Percentiles rank a stretch among this genome's conserved stretches.
These are phyloP conservation scores for Pisolithus orientalis DNA, from an alignment of 768 basidiomycete species.

Conservation along the genomic window DNA sequence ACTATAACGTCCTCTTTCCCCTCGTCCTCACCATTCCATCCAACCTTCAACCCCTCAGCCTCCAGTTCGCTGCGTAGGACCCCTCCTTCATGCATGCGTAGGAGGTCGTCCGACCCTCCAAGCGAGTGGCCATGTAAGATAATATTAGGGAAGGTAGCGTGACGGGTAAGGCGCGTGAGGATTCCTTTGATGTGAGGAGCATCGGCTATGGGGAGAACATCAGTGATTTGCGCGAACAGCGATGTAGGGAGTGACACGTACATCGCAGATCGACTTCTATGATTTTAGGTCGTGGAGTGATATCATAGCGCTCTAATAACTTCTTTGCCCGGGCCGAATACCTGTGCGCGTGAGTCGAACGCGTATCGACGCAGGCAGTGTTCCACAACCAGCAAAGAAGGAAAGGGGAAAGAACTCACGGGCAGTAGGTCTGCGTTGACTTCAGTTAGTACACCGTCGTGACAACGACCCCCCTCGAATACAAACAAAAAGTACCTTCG, in stretches of 20 bases:
- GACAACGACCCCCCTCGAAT: not conserved
- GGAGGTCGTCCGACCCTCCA: conserved; percentile 61
- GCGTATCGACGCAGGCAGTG: no score
- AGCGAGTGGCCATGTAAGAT: conserved; percentile 57
- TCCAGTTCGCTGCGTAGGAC: conserved; percentile 41
- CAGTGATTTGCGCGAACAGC: not conserved
- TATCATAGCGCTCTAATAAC: conserved; percentile 54
- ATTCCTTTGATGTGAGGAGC: conserved; percentile 56
- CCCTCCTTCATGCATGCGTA: conserved; percentile 38
- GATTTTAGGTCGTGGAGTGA: conserved; percentile 59
- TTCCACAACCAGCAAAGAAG: not conserved
- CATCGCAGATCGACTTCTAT: conserved; percentile 74
- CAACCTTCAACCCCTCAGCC: conserved; percentile 38
- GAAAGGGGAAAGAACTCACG: conserved; percentile 38
- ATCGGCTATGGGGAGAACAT: conserved; percentile 41
- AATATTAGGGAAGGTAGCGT: conserved; percentile 71
- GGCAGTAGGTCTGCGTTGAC: conserved; percentile 62
- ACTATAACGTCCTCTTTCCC: not conserved
- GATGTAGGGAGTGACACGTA: conserved; percentile 17
- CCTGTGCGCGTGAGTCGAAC: conserved; percentile 3
- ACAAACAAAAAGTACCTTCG: conserved; percentile 49
- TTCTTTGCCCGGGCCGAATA: conserved; percentile 30
- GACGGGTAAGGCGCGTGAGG: conserved; percentile 58
- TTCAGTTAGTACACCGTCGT: no score
- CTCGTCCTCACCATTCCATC: conserved; percentile 12